Evolutionary conservation across 768 basidiomycete genomes (phyloP).

Genomic region (Solioccasus polychromus): DNA sequence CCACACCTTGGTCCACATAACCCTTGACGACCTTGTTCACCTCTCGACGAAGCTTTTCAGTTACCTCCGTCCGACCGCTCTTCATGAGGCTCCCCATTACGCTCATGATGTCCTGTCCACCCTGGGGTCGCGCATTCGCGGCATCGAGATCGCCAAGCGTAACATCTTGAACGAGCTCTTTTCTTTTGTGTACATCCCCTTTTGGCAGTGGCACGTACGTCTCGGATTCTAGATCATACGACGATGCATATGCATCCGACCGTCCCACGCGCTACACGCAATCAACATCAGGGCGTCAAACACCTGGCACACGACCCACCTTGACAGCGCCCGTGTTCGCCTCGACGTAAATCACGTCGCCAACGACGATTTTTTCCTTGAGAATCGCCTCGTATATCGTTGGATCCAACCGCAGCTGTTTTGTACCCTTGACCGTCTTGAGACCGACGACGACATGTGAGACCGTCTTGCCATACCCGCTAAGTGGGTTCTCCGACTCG

Average conservation of each 20-base stretch:
- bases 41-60: slow-evolving; percentile 91
- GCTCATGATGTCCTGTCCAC: slow-evolving; percentile 98
- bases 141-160: slow-evolving; percentile 94
- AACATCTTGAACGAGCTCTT: slow-evolving; percentile 93
- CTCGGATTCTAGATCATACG: slow-evolving; percentile 97
- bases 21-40: slow-evolving; percentile 97
- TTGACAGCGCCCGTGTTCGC: slow-evolving; percentile 93
- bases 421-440: slow-evolving; percentile 91
- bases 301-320: slow-evolving; percentile 42
- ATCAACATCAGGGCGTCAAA: not conserved
- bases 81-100: slow-evolving; percentile 94
- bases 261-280: slow-evolving; percentile 79
- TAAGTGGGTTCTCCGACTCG: slow-evolving; percentile 95
- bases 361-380: slow-evolving; percentile 95
- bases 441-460: slow-evolving; percentile 97
- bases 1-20: slow-evolving; percentile 97
- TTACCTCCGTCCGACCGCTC: slow-evolving; percentile 92
- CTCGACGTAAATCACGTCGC: slow-evolving; percentile 97
- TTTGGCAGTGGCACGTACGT: slow-evolving; percentile 98
- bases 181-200: slow-evolving; percentile 93
- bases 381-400: slow-evolving; percentile 96
- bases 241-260: slow-evolving; percentile 95
- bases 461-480: slow-evolving; percentile 97
- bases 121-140: slow-evolving; percentile 93
- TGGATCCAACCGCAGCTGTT: slow-evolving; percentile 91